Evolutionary conservation across 2,329 filamentous ascomycete species (phyloP), one percentile per base, ranked within the genome.

Genomic region (Stagonosporopsis cucurbitacearum): DNA sequence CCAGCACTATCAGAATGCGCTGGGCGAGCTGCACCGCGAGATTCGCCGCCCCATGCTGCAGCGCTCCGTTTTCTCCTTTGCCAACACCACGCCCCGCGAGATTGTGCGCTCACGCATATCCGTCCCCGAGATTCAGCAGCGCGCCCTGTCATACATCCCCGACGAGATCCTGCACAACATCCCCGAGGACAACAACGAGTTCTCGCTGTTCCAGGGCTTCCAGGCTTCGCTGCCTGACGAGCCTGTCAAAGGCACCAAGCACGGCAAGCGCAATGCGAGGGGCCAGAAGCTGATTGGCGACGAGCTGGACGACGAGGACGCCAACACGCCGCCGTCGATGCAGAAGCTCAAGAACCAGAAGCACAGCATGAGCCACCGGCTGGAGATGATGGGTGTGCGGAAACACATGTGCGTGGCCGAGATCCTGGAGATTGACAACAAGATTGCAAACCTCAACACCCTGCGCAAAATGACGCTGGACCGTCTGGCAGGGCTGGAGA

Each of bases 351-450:
- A 90, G 75, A 90, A 88, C 72, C 92, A 96, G 65, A 91, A 91
- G 74, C 85, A 89, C 39, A 81, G 85, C 50, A 83, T 97, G 79
- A 88, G 89, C 79, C 92, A 96, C 75, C 86, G 91, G 64, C 81
- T 99, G 65, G 92, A 98, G 71, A 91, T 97, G 86, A 87, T 98
- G 79, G 85, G 89, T 3, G 87, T 98, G 59, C 86, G 95, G 57
- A 99, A 99, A 77, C 96, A 95, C 71, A 97, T 99, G 94, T 94
- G 93, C 65, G 95, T 92, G 69, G 90, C 91, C 60, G 95, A 99
- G 76, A 98, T 99, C 56, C 87, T 88, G 57, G 95, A 99, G 71
- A 96, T 99, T 58, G 95, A 99, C 78, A 93, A 90, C 78, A 99
- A 98, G 77, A 94, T 99, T 61, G 86, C 91, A 58, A 98, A 98